These are phyloP conservation scores for Cyathus pygmaeus DNA, from an alignment of 1,284 basidiomycete genomes.

Conservation along the genomic window DNA sequence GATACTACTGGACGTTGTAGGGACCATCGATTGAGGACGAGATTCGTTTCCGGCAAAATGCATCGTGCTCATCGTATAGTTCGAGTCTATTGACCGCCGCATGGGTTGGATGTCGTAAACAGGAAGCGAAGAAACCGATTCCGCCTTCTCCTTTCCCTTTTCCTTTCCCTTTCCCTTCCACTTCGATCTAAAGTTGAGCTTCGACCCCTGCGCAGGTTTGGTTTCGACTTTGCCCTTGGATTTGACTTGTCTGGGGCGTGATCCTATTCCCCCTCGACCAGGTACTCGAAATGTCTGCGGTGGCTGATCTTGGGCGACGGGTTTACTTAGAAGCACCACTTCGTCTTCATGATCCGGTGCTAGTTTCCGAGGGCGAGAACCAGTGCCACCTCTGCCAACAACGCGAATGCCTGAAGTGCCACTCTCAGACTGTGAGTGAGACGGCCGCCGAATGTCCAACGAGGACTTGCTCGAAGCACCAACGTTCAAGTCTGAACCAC, in stretches of 20 bases:
- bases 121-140: not conserved
- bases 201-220: too few species aligned
- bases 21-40: constrained; percentile 11
- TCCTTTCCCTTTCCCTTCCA: constrained; percentile 12
- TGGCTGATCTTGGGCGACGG: not conserved
- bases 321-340: not conserved
- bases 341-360: not conserved
- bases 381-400: constrained; percentile 11
- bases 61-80: constrained; percentile 16
- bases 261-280: constrained; percentile 16
- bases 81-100: constrained; percentile 10
- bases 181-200: not conserved
- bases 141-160: too few species aligned
- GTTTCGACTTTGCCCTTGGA: not conserved
- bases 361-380: not conserved
- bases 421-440: constrained; percentile 2
- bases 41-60: constrained; percentile 17
- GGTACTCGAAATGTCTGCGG: constrained; percentile 6
- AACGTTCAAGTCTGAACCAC: too few species aligned
- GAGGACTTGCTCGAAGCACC: too few species aligned
- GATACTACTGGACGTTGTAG: constrained; percentile 1
- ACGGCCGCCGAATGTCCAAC: too few species aligned
- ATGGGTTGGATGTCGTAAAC: not conserved
- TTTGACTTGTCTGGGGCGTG: constrained; percentile 1
- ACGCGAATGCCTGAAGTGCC: constrained; percentile 11